phyloP scores from a whole-genome alignment of 768 basidiomycete genomes.

The Leccinellum rugosiceps region DNA sequence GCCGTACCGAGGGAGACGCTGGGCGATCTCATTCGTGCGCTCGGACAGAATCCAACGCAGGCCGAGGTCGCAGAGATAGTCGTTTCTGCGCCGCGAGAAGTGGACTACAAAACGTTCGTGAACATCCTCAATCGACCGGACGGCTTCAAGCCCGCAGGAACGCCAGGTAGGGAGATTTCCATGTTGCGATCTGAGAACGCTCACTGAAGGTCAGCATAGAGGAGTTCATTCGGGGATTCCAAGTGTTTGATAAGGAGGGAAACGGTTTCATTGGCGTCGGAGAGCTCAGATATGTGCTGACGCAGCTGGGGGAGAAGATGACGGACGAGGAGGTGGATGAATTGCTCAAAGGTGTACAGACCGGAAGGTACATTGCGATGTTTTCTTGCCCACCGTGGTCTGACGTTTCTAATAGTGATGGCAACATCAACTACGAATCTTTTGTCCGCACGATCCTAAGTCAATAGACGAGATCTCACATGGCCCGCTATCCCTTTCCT shows the following conservation, averaged over 20 bases:
- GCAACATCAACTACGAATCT: constrained; percentile 96
- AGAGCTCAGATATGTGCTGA: constrained; percentile 78
- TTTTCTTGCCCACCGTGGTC: not conserved
- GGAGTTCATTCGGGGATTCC: constrained; percentile 99
- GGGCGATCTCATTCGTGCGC: constrained; percentile 88
- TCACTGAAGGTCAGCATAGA: constrained; percentile 46
- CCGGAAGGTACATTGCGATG: constrained; percentile 68
- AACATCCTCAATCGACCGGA: constrained; percentile 91
- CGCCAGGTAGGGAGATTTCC: constrained; percentile 60
- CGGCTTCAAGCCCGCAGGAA: constrained; percentile 96
- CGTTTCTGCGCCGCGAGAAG: constrained; percentile 69
- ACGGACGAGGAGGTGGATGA: constrained; percentile 97
- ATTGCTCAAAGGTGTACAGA: constrained; percentile 91
- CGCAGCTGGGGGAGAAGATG: constrained; percentile 99
- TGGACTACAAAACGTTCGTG: constrained; percentile 91
- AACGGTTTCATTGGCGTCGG: constrained; percentile 69
- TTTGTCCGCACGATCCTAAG: constrained; percentile 93
- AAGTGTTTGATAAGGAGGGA: constrained; percentile 90
- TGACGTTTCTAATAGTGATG: constrained; percentile 57
- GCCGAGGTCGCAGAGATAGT: constrained; percentile 90
- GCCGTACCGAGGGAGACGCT: constrained; percentile 83
- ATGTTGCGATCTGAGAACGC: not conserved
- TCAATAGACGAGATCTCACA: constrained; percentile 47
- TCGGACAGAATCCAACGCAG: constrained; percentile 99
- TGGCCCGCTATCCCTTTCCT: not conserved